A percentile compares a stretch with the other conserved stretches of the same genome.
Conservation (phyloP, 208 protist species). For the Eutreptiella sp. region DNA sequence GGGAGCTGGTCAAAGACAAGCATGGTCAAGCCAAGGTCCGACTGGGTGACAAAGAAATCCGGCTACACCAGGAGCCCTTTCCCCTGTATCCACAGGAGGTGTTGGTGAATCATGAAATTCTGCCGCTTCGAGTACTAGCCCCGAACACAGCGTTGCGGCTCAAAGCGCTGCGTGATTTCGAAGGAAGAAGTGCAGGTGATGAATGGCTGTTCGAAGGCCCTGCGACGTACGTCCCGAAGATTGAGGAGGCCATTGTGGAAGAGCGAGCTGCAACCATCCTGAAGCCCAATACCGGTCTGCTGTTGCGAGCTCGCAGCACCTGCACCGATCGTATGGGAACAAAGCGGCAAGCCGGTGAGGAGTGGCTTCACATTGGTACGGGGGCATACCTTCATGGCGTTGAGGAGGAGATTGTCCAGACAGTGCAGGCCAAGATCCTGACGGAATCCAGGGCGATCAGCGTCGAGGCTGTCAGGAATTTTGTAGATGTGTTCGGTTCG, state of each 20-base stretch:
- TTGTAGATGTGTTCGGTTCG: constrained; percentile 71
- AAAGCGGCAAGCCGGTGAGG: constrained; percentile 48
- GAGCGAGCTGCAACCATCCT: constrained; percentile 60
- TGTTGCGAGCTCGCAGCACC: constrained; percentile 56
- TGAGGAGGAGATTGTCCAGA: constrained; percentile 64
- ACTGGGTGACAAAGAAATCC: constrained; percentile 82
- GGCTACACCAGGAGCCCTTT: constrained; percentile 77
- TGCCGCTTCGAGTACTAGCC: constrained; percentile 62
- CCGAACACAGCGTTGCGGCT: constrained; percentile 72
- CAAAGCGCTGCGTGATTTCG: constrained; percentile 62
- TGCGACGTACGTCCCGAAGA: constrained; percentile 72
- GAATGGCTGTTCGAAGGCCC: constrained; percentile 84
- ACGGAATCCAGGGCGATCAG: constrained; percentile 67
- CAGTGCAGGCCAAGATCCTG: constrained; percentile 52
- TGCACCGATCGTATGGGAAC: constrained; percentile 63
- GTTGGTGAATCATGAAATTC: constrained; percentile 42
- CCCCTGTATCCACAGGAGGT: constrained; percentile 79
- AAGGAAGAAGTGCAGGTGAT: constrained; percentile 52
- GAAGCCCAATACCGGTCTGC: constrained; percentile 68
- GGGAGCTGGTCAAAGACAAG: constrained; percentile 44
- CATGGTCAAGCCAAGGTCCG: constrained; percentile 67
- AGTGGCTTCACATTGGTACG: constrained; percentile 52
- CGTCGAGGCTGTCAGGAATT: constrained; percentile 62
- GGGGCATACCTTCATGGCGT: constrained; percentile 60
- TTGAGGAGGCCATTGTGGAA: constrained; percentile 67